Percentiles rank a stretch among this genome's conserved stretches.
Conservation (phyloP, 2,329 filamentous ascomycete genomes). For the Colletotrichum sp. region DNA sequence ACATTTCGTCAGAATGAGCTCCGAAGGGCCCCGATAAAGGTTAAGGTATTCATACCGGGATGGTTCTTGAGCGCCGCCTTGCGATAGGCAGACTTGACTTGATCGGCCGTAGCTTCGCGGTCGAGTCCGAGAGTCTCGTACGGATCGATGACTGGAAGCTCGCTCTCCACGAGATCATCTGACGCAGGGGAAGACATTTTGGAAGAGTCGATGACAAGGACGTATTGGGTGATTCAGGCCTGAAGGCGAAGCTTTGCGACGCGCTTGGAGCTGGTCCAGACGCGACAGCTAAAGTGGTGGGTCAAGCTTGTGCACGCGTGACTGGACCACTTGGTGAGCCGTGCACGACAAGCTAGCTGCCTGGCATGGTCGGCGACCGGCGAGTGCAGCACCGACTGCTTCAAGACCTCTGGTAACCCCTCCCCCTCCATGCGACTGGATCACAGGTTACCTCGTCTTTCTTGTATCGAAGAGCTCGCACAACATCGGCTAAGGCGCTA, state of each 20-base stretch:
- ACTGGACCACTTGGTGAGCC: background rate
- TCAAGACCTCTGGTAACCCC: background rate
- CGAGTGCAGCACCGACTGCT: background rate
- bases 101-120: slow-evolving; percentile 72
- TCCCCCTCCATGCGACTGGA: background rate
- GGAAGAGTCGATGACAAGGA: background rate
- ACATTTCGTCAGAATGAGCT: background rate
- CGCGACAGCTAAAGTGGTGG: slow-evolving; percentile 22
- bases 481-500: background rate
- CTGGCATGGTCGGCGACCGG: background rate
- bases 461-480: background rate
- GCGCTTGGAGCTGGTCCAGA: slow-evolving; percentile 5
- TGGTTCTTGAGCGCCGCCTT: slow-evolving; percentile 89
- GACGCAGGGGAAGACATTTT: slow-evolving; percentile 31
- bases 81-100: slow-evolving; percentile 91
- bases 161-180: slow-evolving; percentile 59
- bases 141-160: slow-evolving; percentile 72
- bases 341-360: background rate
- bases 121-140: slow-evolving; percentile 81
- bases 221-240: background rate
- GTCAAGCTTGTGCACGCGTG: background rate
- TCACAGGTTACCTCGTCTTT: background rate
- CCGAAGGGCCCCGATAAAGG: background rate
- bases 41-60: slow-evolving; percentile 62
- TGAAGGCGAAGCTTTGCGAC: background rate